Evolutionary conservation across 2,329 filamentous ascomycete genomes (phyloP).

Genomic region (Bimuria novae-zelandiae): DNA sequence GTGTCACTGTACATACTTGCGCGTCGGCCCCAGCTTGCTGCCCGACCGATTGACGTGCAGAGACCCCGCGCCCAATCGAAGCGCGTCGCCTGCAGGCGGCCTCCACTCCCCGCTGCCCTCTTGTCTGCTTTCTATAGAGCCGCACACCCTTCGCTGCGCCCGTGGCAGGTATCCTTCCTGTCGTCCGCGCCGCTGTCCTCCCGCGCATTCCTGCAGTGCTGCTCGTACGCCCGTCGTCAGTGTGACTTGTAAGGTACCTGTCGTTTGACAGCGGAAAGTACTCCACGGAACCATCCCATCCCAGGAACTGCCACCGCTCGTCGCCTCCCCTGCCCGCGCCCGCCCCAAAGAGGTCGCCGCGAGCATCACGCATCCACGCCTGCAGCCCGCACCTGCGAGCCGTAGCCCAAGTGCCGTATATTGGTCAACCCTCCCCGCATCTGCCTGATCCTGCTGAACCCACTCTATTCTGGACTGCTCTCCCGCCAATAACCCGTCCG

Average conservation of each 20-base stretch:
- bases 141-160: slow-evolving; percentile 28
- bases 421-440: slow-evolving; percentile 42
- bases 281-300: slow-evolving; percentile 5
- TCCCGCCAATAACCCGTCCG: slow-evolving; percentile 29
- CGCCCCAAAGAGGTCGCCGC: slow-evolving; percentile 35
- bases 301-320: slow-evolving; percentile 14
- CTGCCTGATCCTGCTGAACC: slow-evolving; percentile 31
- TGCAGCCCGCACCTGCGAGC: slow-evolving; percentile 28
- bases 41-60: slow-evolving; percentile 43
- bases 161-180: slow-evolving; percentile 25
- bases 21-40: slow-evolving; percentile 28
- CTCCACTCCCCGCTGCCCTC: slow-evolving; percentile 20
- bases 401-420: slow-evolving; percentile 42
- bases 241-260: slow-evolving; percentile 30
- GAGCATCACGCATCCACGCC: slow-evolving; percentile 38
- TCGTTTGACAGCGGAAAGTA: slow-evolving; percentile 21
- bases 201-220: slow-evolving; percentile 24
- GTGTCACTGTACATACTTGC: slow-evolving; percentile 25
- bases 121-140: slow-evolving; percentile 32
- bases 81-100: slow-evolving; percentile 21
- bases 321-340: slow-evolving; percentile 19
- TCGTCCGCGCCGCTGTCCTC: slow-evolving; percentile 24
- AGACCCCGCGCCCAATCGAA: slow-evolving; percentile 31
- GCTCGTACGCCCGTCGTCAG: slow-evolving; percentile 18
- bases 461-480: slow-evolving; percentile 32